Conservation (phyloP, 2,329 filamentous ascomycete species). For the Bipolaris victoriae region DNA sequence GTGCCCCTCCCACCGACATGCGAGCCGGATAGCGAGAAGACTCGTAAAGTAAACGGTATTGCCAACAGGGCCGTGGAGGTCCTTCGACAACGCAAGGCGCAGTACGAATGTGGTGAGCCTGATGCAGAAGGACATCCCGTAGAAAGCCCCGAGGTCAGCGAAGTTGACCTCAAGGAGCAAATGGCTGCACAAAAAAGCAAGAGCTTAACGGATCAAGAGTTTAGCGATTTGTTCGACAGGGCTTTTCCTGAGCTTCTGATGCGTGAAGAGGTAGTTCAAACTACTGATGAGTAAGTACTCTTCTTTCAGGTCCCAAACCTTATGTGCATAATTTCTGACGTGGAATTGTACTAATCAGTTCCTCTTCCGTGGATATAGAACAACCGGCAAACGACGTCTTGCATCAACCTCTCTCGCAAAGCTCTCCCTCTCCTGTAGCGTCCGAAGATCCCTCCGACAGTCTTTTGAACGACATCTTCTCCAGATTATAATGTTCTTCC, state of each 20-base stretch:
- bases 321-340: conserved; percentile 37
- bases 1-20: conserved; percentile 88
- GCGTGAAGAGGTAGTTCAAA: conserved; percentile 65
- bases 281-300: conserved; percentile 63
- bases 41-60: conserved; percentile 82
- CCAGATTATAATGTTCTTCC: conserved; percentile 69
- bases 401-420: conserved; percentile 88
- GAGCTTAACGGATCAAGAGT: conserved; percentile 84
- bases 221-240: conserved; percentile 83
- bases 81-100: conserved; percentile 81
- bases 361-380: conserved; percentile 74
- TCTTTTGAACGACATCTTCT: conserved; percentile 86
- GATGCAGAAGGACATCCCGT: conserved; percentile 66
- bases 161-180: conserved; percentile 75
- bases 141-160: conserved; percentile 69
- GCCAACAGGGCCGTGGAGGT: conserved; percentile 88
- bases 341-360: conserved; percentile 80
- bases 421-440: conserved; percentile 82
- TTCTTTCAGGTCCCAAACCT: conserved; percentile 26
- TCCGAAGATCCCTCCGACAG: conserved; percentile 79
- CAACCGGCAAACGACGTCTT: conserved; percentile 69
- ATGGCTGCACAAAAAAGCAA: conserved; percentile 79
- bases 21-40: conserved; percentile 93
- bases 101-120: conserved; percentile 86
- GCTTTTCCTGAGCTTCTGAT: conserved; percentile 74